These are phyloP conservation scores for Tolypocladium guangdongense DNA, from an alignment of 2,329 filamentous ascomycete species.

Conservation along the genomic window DNA sequence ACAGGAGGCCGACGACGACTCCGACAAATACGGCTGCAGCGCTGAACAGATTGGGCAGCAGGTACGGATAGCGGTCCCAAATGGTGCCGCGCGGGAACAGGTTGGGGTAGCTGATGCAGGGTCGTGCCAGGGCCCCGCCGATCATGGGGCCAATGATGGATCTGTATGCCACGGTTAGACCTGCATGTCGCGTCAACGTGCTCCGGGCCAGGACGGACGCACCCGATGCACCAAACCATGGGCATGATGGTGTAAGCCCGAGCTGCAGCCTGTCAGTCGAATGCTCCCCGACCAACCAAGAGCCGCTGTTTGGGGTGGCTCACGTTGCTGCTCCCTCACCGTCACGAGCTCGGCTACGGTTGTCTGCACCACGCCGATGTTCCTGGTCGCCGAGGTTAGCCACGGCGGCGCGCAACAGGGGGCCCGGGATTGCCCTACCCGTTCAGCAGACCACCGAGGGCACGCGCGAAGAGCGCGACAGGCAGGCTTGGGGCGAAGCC, in stretches of 20 bases:
- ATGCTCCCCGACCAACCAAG: constrained; percentile 7
- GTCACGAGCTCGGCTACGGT: constrained; percentile 92
- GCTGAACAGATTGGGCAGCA: constrained; percentile 87
- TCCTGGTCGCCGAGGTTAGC: constrained; percentile 35
- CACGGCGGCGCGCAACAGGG: not conserved
- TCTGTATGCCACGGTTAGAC: constrained; percentile 31
- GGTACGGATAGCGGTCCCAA: constrained; percentile 80
- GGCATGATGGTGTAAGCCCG: constrained; percentile 97
- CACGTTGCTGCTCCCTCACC: constrained; percentile 84
- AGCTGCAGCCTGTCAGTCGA: constrained; percentile 34
- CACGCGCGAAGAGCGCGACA: constrained; percentile 75
- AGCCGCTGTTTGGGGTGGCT: constrained; percentile 23
- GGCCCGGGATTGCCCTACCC: constrained; percentile 43
- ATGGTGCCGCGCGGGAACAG: constrained; percentile 64
- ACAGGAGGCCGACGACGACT: constrained; percentile 68
- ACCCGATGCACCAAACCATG: constrained; percentile 94
- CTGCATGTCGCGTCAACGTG: too few species aligned
- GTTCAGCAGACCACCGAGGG: constrained; percentile 83
- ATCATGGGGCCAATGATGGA: constrained; percentile 89
- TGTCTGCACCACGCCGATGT: constrained; percentile 90
- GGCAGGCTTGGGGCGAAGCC: constrained; percentile 78
- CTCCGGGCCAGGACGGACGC: constrained; percentile 25
- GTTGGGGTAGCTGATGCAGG: constrained; percentile 69
- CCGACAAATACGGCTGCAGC: constrained; percentile 66
- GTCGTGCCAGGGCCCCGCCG: constrained; percentile 79